Conservation (phyloP, 2,329 filamentous ascomycete genomes). For the Parastagonospora nodorum region DNA sequence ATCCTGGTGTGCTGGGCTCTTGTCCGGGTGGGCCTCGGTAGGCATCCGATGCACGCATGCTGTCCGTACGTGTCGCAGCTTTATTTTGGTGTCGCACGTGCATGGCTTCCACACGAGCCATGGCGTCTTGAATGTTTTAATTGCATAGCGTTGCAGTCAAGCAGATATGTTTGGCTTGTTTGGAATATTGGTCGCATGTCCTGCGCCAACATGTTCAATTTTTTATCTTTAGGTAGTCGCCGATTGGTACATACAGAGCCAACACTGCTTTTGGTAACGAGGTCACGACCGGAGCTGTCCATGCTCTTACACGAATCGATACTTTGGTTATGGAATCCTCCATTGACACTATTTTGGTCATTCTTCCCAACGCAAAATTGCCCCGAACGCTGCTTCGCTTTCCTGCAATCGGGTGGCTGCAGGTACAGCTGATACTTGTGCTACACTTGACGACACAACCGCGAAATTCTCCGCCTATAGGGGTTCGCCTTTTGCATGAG, state of each 20-base stretch:
- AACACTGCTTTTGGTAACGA: constrained; percentile 2
- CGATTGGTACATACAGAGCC: constrained; percentile 9
- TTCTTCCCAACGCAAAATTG: not conserved
- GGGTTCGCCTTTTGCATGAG: not conserved
- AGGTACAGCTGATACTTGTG: not conserved
- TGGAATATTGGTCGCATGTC: constrained; percentile 6
- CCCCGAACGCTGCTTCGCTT: not conserved
- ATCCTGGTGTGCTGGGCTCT: constrained; percentile 28
- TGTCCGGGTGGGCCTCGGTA: constrained; percentile 23
- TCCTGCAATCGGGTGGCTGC: not conserved
- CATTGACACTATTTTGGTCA: not conserved
- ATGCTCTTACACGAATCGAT: constrained; percentile 9
- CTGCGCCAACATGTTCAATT: not conserved
- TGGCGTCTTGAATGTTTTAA: constrained; percentile 4
- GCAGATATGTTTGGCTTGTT: constrained; percentile 25
- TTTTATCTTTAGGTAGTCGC: constrained; percentile 6
- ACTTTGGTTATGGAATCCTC: constrained; percentile 1
- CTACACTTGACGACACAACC: not conserved
- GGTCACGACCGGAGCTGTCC: constrained; percentile 19
- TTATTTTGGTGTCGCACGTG: constrained; percentile 22
- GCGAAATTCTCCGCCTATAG: not conserved
- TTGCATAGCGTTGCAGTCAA: constrained; percentile 22
- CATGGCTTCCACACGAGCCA: constrained; percentile 7
- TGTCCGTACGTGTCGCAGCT: constrained; percentile 14
- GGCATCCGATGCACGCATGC: not conserved